These are phyloP conservation scores for Kingdonia uniflora DNA, from an alignment of 164 flowering plant genomes.

Conservation along the genomic window DNA sequence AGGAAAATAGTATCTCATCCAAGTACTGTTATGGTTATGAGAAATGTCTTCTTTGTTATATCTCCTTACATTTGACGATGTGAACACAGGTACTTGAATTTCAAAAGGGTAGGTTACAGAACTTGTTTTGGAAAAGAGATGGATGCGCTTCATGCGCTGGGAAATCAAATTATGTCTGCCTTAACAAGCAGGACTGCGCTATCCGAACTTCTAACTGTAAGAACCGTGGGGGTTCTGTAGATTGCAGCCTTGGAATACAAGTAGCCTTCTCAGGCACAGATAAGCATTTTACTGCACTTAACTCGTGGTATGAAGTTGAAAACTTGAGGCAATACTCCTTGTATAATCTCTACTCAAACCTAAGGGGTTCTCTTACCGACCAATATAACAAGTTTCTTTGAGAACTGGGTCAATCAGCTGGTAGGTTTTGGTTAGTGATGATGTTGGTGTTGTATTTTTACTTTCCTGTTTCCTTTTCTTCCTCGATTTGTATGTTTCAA, in stretches of 20 bases:
- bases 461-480: background rate
- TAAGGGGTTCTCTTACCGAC: slow-evolving; percentile 59
- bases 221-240: slow-evolving; percentile 50
- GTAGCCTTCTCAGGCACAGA: slow-evolving; percentile 95
- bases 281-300: slow-evolving; percentile 59
- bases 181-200: slow-evolving; percentile 86
- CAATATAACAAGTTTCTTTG: slow-evolving; percentile 64
- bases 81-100: slow-evolving; percentile 68
- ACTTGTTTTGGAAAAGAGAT: slow-evolving; percentile 88
- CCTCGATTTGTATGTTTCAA: background rate
- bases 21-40: too few species aligned
- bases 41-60: too few species aligned
- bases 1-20: slow-evolving; percentile 8
- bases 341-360: slow-evolving; percentile 63
- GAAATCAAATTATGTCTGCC: slow-evolving; percentile 52
- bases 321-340: slow-evolving; percentile 90
- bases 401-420: slow-evolving; percentile 2
- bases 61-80: background rate
- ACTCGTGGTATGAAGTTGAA: slow-evolving; percentile 90
- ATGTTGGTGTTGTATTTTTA: background rate
- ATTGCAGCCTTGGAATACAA: slow-evolving; percentile 92
- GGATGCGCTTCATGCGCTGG: slow-evolving; percentile 76
- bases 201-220: slow-evolving; percentile 47
- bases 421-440: background rate
- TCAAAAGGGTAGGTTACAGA: slow-evolving; percentile 79